These are phyloP conservation scores for Brassica juncea DNA, from an alignment of 345 rosid genomes.

Conservation along the genomic window DNA sequence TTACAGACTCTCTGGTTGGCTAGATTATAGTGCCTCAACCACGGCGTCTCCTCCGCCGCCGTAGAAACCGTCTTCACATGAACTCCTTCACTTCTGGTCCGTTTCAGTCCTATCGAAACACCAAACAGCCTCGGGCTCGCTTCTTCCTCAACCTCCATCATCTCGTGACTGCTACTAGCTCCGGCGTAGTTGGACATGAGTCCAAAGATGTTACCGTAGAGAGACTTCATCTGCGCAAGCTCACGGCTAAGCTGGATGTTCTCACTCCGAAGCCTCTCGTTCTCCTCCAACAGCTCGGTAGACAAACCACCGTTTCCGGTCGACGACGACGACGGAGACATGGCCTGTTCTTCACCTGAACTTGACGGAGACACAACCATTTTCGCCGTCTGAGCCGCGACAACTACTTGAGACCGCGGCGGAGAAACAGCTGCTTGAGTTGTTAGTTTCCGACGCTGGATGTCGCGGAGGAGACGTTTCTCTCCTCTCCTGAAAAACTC, in stretches of 20 bases:
- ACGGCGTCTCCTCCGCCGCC: constrained; percentile 37
- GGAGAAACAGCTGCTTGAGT: constrained; percentile 17
- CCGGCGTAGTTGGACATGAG: constrained; percentile 56
- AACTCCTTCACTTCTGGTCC: constrained; percentile 45
- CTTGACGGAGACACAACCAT: constrained; percentile 53
- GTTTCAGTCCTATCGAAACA: constrained; percentile 63
- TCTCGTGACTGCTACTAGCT: constrained; percentile 6
- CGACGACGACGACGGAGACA: constrained; percentile 51
- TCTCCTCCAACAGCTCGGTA: constrained; percentile 66
- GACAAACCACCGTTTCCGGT: constrained; percentile 30
- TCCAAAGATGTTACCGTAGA: constrained; percentile 56
- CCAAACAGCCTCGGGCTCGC: constrained; percentile 64
- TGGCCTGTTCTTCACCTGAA: constrained; percentile 59
- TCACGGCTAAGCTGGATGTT: constrained; percentile 66
- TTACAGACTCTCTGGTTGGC: constrained; percentile 56
- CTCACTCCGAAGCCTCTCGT: constrained; percentile 69
- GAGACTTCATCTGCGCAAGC: constrained; percentile 62
- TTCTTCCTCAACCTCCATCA: constrained; percentile 7
- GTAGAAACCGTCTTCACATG: not conserved
- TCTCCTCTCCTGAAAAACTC: constrained; percentile 74
- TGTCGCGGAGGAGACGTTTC: constrained; percentile 67
- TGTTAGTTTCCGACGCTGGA: constrained; percentile 74
- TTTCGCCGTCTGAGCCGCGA: constrained; percentile 31
- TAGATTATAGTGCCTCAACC: constrained; percentile 42
- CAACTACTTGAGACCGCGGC: constrained; percentile 6